Conservation (phyloP, 768 basidiomycete genomes). For the Psilocybe tampanensis region DNA sequence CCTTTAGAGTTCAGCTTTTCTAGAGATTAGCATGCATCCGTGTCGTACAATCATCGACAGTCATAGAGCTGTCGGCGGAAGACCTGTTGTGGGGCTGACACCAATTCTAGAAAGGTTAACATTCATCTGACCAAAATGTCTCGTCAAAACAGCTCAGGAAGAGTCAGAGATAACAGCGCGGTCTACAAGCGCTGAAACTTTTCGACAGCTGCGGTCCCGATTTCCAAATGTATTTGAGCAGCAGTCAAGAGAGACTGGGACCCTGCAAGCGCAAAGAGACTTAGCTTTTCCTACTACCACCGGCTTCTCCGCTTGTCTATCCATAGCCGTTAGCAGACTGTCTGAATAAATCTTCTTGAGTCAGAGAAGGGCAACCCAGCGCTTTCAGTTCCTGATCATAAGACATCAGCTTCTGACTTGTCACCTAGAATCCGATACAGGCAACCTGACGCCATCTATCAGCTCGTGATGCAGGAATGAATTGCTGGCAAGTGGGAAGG, state of each 20-base stretch:
- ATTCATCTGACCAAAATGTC: neutral
- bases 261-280: neutral
- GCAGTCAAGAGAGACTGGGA: slow-evolving; percentile 1
- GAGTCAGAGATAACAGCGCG: neutral
- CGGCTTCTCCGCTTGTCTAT: slow-evolving; percentile 2
- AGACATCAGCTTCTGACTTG: slow-evolving; percentile 13
- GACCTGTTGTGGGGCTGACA: slow-evolving; percentile 6
- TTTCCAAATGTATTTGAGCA: neutral
- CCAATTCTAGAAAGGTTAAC: neutral
- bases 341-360: slow-evolving; percentile 16
- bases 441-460: slow-evolving; percentile 9
- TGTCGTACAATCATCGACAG: slow-evolving; percentile 2
- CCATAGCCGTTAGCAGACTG: slow-evolving; percentile 3
- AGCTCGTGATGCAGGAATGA: slow-evolving; percentile 2
- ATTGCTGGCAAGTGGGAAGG: slow-evolving; percentile 1
- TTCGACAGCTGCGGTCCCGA: slow-evolving; percentile 7
- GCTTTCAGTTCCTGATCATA: slow-evolving; percentile 18
- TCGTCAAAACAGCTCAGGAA: neutral
- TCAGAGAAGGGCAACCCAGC: slow-evolving; percentile 13
- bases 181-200: neutral
- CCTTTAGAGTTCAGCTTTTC: too few species aligned
- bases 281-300: neutral
- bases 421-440: slow-evolving; percentile 9
- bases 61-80: neutral
- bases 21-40: neutral